Percentiles rank a stretch among this genome's conserved stretches.
phyloP scores from a whole-genome alignment of 2,329 filamentous ascomycete genomes.

The Paraconiothyrium brasiliense region DNA sequence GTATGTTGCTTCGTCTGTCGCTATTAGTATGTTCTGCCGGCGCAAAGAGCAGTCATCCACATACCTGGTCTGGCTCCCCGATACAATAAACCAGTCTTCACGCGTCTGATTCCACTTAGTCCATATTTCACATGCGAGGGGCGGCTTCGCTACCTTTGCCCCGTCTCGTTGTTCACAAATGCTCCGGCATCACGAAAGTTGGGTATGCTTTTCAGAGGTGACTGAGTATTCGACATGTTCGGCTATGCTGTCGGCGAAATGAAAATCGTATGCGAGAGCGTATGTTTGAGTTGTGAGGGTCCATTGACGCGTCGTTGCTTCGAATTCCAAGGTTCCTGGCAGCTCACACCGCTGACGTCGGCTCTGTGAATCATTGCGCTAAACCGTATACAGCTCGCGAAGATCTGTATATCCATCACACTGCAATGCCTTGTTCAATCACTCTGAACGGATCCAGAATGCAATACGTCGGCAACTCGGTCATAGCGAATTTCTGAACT shows the following conservation, averaged over 20 bases:
- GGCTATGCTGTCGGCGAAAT: conserved; percentile 7
- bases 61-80: conserved; percentile 49
- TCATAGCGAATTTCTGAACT: too few relatives aligned
- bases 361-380: conserved; percentile 6
- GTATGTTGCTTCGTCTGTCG: conserved; percentile 73
- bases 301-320: neutral
- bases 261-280: neutral
- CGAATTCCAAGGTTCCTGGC: neutral
- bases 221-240: conserved; percentile 12
- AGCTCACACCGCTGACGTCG: conserved; percentile 3
- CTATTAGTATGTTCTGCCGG: conserved; percentile 9
- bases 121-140: neutral
- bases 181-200: conserved; percentile 51
- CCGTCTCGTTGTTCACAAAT: conserved; percentile 38
- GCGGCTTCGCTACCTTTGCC: conserved; percentile 25
- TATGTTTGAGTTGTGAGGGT: neutral
- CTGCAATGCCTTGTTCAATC: too few relatives aligned
- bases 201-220: conserved; percentile 41
- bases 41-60: neutral
- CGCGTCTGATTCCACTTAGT: conserved; percentile 20
- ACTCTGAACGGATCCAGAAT: too few relatives aligned
- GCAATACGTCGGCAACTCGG: too few relatives aligned
- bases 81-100: conserved; percentile 42
- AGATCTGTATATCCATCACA: neutral
- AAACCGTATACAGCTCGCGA: neutral